Evolutionary conservation across 129 eudicot species (phyloP).

Genomic region (Escallonia herrerae): DNA sequence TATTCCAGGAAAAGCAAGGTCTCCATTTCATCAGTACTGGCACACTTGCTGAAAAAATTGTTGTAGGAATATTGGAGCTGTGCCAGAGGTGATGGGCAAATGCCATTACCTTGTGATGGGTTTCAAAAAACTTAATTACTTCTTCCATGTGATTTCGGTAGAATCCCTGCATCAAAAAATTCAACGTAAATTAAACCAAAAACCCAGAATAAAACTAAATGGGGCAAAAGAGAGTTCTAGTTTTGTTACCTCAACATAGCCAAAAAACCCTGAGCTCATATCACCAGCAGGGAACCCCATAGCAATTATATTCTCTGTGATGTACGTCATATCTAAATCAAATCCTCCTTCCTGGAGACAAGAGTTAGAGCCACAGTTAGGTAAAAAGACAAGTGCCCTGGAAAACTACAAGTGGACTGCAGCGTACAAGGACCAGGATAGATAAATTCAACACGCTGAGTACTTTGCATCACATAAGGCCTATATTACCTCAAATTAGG

Average conservation of each 20-base stretch:
- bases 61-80: background rate
- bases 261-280: conserved; percentile 94
- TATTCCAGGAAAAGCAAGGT: too few relatives aligned
- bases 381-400: background rate
- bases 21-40: too few relatives aligned
- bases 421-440: too few relatives aligned
- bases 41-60: background rate
- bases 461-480: too few relatives aligned
- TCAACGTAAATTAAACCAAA: conserved; percentile 3
- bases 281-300: conserved; percentile 99
- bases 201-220: conserved; percentile 2
- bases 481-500: too few relatives aligned
- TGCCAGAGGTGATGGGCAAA: background rate
- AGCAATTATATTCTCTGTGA: conserved; percentile 92
- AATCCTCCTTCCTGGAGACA: conserved; percentile 75
- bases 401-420: too few relatives aligned
- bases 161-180: conserved; percentile 58
- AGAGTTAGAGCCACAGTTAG: conserved; percentile 1
- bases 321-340: conserved; percentile 92
- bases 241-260: conserved; percentile 69
- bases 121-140: conserved; percentile 87
- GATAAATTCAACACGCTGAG: too few relatives aligned
- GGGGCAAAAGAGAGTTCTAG: conserved; percentile 1
- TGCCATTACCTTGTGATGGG: conserved; percentile 73
- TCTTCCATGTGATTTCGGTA: conserved; percentile 99